Conservation (phyloP, 192 early-diverging fungal genomes). For the Entomortierella lignicola region DNA sequence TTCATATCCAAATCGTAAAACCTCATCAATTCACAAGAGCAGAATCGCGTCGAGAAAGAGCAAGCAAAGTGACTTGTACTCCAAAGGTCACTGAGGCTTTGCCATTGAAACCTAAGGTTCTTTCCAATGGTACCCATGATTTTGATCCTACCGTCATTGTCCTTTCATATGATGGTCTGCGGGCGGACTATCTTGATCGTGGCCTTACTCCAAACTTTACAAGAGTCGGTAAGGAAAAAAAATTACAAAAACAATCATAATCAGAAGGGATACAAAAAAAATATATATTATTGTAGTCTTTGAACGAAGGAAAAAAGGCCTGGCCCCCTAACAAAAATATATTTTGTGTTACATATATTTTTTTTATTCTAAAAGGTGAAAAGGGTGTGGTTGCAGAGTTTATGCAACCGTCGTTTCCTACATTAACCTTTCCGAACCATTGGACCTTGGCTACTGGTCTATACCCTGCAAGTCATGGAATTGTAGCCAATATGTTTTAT, state of each 20-base stretch:
- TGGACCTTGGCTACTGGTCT: slow-evolving; percentile 92
- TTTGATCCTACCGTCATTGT: slow-evolving; percentile 80
- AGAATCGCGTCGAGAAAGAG: slow-evolving; percentile 3
- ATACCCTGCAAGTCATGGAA: slow-evolving; percentile 92
- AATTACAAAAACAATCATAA: background rate
- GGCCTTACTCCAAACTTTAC: slow-evolving; percentile 75
- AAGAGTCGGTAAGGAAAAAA: slow-evolving; percentile 59
- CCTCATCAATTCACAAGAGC: background rate
- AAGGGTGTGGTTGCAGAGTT: slow-evolving; percentile 66
- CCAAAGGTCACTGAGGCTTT: slow-evolving; percentile 10
- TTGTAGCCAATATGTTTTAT: slow-evolving; percentile 87
- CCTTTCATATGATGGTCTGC: slow-evolving; percentile 90
- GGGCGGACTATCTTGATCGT: slow-evolving; percentile 84
- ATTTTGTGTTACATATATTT: background rate
- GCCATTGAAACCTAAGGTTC: slow-evolving; percentile 11
- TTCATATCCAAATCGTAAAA: background rate
- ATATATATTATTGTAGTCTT: too few relatives aligned
- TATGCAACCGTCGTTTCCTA: slow-evolving; percentile 80
- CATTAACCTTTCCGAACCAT: slow-evolving; percentile 93
- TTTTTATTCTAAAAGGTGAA: slow-evolving; percentile 30
- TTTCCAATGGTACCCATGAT: slow-evolving; percentile 73
- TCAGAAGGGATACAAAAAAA: background rate
- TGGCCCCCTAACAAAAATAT: too few relatives aligned
- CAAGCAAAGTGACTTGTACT: slow-evolving; percentile 25
- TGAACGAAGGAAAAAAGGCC: too few relatives aligned